These are phyloP conservation scores for Peronospora destructor DNA, from an alignment of 352 stramenopile species.

Conservation along the genomic window DNA sequence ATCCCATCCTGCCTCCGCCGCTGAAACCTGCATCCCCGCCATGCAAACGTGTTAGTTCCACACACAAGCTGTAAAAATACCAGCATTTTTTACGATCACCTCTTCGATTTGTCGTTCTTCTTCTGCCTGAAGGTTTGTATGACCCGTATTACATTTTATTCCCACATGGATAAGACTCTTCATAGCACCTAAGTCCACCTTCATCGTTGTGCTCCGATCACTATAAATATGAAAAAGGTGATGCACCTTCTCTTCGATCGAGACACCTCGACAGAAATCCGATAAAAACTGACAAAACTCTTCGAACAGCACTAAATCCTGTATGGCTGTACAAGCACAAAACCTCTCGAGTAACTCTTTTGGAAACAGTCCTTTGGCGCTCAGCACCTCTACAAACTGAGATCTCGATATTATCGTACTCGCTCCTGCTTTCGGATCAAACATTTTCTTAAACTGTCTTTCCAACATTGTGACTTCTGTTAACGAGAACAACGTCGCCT, in stretches of 20 bases:
- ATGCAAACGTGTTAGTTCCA: neutral
- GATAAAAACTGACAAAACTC: constrained; percentile 80
- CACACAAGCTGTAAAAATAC: neutral
- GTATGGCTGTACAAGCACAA: constrained; percentile 34
- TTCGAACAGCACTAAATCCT: constrained; percentile 63
- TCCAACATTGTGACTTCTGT: constrained; percentile 71
- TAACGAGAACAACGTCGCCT: constrained; percentile 59
- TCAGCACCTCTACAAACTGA: constrained; percentile 54
- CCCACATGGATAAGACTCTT: constrained; percentile 40
- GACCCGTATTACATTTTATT: constrained; percentile 20
- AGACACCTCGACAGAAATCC: constrained; percentile 53
- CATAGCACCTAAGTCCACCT: constrained; percentile 33
- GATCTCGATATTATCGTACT: constrained; percentile 55
- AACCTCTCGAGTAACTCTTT: constrained; percentile 37
- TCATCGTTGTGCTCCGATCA: constrained; percentile 21
- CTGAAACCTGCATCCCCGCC: constrained; percentile 26
- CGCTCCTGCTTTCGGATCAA: constrained; percentile 63
- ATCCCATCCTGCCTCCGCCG: constrained; percentile 32
- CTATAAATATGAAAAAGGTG: constrained; percentile 61
- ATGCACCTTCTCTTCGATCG: constrained; percentile 31
- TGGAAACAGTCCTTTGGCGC: constrained; percentile 38
- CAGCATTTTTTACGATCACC: constrained; percentile 14
- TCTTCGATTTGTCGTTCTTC: constrained; percentile 38
- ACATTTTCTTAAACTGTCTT: constrained; percentile 71
- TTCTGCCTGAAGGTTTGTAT: constrained; percentile 19